Conservation (phyloP, 208 protist genomes). For the Leishmania lainsoni region DNA sequence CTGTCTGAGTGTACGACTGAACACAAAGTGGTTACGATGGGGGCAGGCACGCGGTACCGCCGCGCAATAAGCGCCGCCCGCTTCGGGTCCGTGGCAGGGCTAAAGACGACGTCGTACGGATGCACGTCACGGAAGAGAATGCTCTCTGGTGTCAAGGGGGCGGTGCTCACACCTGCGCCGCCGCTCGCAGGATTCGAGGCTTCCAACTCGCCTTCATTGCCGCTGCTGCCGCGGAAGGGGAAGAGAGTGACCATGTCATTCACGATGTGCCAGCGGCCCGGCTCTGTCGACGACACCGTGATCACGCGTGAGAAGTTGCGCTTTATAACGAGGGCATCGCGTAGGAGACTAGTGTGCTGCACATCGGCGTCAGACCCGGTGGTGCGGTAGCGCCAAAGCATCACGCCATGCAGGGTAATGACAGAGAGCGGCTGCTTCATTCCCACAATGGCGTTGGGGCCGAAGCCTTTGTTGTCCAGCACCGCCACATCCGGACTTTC, state of each 20-base stretch:
- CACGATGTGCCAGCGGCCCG: conserved; percentile 67
- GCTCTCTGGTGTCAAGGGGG: conserved; percentile 18
- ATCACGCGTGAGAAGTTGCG: conserved; percentile 80
- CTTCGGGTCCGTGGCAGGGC: conserved; percentile 50
- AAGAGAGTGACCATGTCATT: conserved; percentile 87
- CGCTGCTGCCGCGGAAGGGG: conserved; percentile 43
- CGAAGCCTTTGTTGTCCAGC: conserved; percentile 71
- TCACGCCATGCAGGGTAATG: conserved; percentile 82
- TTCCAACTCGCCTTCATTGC: conserved; percentile 3
- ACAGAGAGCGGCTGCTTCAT: conserved; percentile 75
- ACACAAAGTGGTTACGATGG: conserved; percentile 61
- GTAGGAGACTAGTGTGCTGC: conserved; percentile 18
- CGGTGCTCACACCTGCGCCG: neutral
- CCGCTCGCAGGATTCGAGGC: neutral
- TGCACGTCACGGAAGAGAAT: conserved; percentile 57
- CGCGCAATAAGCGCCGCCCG: conserved; percentile 49
- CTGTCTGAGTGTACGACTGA: conserved; percentile 53
- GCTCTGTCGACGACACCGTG: conserved; percentile 44
- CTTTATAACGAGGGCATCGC: conserved; percentile 57
- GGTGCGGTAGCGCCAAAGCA: conserved; percentile 71
- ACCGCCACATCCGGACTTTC: conserved; percentile 60
- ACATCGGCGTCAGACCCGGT: conserved; percentile 26
- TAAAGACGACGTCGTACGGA: conserved; percentile 71
- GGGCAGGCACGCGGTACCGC: conserved; percentile 56
- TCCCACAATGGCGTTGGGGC: conserved; percentile 32